Conservation (phyloP, 768 basidiomycete genomes). For the Psilocybe subaeruginosa region DNA sequence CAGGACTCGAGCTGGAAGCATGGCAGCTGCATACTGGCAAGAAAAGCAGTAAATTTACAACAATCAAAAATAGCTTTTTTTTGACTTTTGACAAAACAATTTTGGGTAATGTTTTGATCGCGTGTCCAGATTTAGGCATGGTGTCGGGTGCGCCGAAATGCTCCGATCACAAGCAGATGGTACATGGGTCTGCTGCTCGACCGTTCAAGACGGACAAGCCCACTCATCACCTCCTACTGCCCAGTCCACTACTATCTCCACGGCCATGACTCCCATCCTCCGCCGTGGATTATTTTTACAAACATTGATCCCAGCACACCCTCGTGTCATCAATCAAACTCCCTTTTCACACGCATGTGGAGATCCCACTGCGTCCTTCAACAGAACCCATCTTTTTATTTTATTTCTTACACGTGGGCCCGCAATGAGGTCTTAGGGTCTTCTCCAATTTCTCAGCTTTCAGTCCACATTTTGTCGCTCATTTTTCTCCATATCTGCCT, state of each 20-base stretch:
- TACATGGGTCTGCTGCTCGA: constrained; percentile 14
- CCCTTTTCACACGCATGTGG: constrained; percentile 35
- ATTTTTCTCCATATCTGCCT: no score
- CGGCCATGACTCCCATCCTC: constrained; percentile 38
- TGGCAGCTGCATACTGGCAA: neutral
- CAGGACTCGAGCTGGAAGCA: neutral
- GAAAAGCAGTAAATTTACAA: constrained; percentile 4
- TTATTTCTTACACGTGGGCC: neutral
- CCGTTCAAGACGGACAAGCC: constrained; percentile 13
- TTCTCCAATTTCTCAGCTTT: no score
- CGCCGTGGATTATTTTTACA: constrained; percentile 30
- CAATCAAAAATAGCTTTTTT: constrained; percentile 7
- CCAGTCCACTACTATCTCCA: constrained; percentile 29
- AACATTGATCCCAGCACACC: constrained; percentile 28
- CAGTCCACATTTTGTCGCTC: no score
- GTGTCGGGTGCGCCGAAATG: constrained; percentile 32
- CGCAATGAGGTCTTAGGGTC: no score
- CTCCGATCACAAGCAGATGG: constrained; percentile 38
- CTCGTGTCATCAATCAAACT: constrained; percentile 40
- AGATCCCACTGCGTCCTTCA: constrained; percentile 14
- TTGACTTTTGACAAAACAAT: constrained; percentile 5
- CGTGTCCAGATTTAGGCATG: constrained; percentile 21
- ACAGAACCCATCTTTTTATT: neutral
- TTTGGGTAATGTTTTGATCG: constrained; percentile 19
- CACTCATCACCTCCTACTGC: neutral